Evolutionary conservation across 805 yeast genomes (phyloP).

Genomic region (Ogataea parapolymorpha): DNA sequence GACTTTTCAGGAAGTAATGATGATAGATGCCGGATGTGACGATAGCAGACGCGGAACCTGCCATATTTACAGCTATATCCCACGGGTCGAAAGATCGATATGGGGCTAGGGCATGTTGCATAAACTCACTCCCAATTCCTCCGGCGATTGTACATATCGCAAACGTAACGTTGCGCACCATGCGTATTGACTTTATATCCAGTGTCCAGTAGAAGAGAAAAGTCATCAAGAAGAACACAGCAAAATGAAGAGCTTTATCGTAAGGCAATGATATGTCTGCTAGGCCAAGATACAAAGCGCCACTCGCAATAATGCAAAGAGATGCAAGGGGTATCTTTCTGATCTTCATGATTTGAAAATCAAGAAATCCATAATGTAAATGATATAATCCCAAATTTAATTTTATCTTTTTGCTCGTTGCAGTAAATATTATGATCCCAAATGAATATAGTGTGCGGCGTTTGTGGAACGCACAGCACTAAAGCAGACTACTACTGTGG

Average conservation of each 20-base stretch:
- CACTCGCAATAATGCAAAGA: not conserved
- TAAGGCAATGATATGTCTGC: constrained; percentile 43
- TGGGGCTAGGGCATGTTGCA: constrained; percentile 44
- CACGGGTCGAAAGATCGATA: constrained; percentile 40
- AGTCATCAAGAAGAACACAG: constrained; percentile 43
- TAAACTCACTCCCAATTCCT: constrained; percentile 46
- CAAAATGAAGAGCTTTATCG: constrained; percentile 49
- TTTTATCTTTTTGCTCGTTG: too few relatives aligned
- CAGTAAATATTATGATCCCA: not conserved
- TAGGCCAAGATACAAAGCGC: constrained; percentile 45
- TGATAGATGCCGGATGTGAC: constrained; percentile 20
- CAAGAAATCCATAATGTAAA: not conserved
- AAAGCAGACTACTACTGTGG: constrained; percentile 21
- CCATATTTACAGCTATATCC: constrained; percentile 29
- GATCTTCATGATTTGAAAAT: constrained; percentile 3
- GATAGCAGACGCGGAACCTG: constrained; percentile 28
- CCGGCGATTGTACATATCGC: constrained; percentile 42
- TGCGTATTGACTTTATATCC: constrained; percentile 35
- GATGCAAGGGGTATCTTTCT: constrained; percentile 1
- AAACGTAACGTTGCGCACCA: constrained; percentile 34
- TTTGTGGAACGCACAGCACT: constrained; percentile 10
- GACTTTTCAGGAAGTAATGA: constrained; percentile 7
- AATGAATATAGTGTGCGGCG: constrained; percentile 18
- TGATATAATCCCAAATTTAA: not conserved
- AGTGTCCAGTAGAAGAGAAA: constrained; percentile 45